Evolutionary conservation across 2,329 filamentous ascomycete species (phyloP).

Genomic region (Pyricularia pennisetigena): DNA sequence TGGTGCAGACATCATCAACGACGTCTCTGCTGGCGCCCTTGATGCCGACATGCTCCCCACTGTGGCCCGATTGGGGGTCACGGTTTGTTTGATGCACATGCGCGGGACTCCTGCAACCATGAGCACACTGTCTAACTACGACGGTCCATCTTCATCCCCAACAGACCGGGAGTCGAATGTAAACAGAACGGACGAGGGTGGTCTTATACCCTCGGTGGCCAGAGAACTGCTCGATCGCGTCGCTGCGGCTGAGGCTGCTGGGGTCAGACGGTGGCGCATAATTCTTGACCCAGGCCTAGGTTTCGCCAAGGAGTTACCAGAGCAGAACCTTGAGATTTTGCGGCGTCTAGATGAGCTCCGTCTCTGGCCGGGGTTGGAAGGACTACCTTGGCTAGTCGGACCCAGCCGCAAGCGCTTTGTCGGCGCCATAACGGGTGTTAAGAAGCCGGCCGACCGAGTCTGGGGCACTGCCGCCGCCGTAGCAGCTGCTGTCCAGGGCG

Average conservation of each 20-base stretch:
- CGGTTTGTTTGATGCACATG: conserved; percentile 87
- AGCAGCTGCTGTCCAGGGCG: conserved; percentile 73
- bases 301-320: conserved; percentile 71
- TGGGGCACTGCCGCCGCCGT: conserved; percentile 89
- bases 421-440: conserved; percentile 68
- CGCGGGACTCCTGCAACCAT: conserved; percentile 79
- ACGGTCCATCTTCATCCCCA: not conserved
- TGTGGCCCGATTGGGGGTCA: conserved; percentile 66
- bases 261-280: conserved; percentile 86
- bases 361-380: conserved; percentile 51
- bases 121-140: conserved; percentile 57
- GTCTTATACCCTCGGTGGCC: conserved; percentile 55
- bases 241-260: conserved; percentile 64
- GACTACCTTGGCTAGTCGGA: conserved; percentile 81
- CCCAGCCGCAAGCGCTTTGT: conserved; percentile 86
- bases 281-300: conserved; percentile 90
- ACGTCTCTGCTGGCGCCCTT: conserved; percentile 74
- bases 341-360: conserved; percentile 55
- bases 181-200: conserved; percentile 16
- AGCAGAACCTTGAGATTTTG: conserved; percentile 76
- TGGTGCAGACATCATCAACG: conserved; percentile 90
- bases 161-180: not conserved
- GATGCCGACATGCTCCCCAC: conserved; percentile 76
- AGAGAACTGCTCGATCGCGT: conserved; percentile 62
- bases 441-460: conserved; percentile 56